Evolutionary conservation across 371 early-diverging fungal species (phyloP).

Genomic region (Apophysomyces sp.): DNA sequence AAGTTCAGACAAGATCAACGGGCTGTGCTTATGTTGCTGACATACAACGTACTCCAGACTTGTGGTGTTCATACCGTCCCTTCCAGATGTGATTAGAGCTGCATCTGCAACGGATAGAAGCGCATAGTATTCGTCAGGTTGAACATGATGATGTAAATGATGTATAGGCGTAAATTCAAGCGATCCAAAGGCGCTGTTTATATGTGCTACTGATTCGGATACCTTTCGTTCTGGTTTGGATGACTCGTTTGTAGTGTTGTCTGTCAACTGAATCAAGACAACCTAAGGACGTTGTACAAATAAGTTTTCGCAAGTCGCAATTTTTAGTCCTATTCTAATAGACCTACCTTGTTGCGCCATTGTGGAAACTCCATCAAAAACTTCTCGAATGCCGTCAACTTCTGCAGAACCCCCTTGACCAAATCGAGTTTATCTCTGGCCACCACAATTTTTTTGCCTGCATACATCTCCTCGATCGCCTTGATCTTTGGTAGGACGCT

Average conservation of each 20-base stretch:
- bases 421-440: conserved; percentile 98
- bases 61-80: conserved; percentile 99
- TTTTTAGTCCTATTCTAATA: not conserved
- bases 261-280: conserved; percentile 84
- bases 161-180: conserved; percentile 95
- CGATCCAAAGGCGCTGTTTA: conserved; percentile 94
- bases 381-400: conserved; percentile 92
- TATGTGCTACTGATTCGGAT: conserved; percentile 85
- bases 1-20: conserved; percentile 95
- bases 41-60: conserved; percentile 98
- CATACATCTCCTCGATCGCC: conserved; percentile 81
- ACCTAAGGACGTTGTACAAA: conserved; percentile 45
- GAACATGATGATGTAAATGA: conserved; percentile 94
- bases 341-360: conserved; percentile 72
- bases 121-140: conserved; percentile 93
- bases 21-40: conserved; percentile 89
- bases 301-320: too few species aligned
- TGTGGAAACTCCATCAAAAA: conserved; percentile 91
- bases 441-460: conserved; percentile 94
- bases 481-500: conserved; percentile 70
- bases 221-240: conserved; percentile 82
- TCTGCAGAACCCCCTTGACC: conserved; percentile 98
- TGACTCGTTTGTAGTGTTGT: conserved; percentile 47
- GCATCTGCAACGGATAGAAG: conserved; percentile 94
- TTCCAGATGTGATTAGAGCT: conserved; percentile 91